Evolutionary conservation across 192 early-diverging fungal species (phyloP).

Genomic region (Pilaira anomala): DNA sequence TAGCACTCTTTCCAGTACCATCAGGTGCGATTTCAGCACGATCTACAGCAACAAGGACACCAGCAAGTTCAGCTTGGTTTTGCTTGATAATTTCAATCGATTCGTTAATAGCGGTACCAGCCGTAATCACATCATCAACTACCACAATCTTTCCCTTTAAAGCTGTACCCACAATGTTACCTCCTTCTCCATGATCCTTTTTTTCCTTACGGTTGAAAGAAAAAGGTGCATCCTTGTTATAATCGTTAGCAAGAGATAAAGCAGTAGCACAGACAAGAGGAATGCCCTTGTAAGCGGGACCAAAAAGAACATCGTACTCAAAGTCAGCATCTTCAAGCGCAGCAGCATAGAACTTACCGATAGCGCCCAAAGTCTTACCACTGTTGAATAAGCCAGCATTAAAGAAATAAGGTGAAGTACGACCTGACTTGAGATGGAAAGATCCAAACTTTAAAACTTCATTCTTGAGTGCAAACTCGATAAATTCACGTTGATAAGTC

Average conservation of each 20-base stretch:
- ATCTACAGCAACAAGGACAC: conserved; percentile 92
- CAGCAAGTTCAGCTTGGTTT: conserved; percentile 69
- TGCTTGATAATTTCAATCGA: conserved; percentile 74
- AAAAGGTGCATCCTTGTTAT: conserved; percentile 70
- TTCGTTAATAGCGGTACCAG: conserved; percentile 97
- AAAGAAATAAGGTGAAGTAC: conserved; percentile 97
- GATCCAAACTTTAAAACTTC: conserved; percentile 87
- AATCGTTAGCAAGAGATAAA: conserved; percentile 64
- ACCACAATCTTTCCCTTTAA: conserved; percentile 78
- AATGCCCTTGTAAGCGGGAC: conserved; percentile 99
- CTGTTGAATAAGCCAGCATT: conserved; percentile 96
- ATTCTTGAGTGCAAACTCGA: conserved; percentile 85
- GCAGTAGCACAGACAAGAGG: conserved; percentile 84
- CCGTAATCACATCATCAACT: conserved; percentile 98
- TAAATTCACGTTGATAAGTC: conserved; percentile 89
- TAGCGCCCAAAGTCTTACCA: conserved; percentile 73
- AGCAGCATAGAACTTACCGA: conserved; percentile 90
- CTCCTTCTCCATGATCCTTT: conserved; percentile 99
- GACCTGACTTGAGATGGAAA: conserved; percentile 93
- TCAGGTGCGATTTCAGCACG: conserved; percentile 79
- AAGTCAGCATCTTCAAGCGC: conserved; percentile 70
- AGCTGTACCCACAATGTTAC: conserved; percentile 86
- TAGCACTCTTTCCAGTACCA: conserved; percentile 74
- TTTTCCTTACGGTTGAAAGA: conserved; percentile 97
- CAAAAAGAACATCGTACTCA: conserved; percentile 87